Base-by-base conservation (phyloP, 352 stramenopile genomes). In the Pythium brachiatum region DNA sequence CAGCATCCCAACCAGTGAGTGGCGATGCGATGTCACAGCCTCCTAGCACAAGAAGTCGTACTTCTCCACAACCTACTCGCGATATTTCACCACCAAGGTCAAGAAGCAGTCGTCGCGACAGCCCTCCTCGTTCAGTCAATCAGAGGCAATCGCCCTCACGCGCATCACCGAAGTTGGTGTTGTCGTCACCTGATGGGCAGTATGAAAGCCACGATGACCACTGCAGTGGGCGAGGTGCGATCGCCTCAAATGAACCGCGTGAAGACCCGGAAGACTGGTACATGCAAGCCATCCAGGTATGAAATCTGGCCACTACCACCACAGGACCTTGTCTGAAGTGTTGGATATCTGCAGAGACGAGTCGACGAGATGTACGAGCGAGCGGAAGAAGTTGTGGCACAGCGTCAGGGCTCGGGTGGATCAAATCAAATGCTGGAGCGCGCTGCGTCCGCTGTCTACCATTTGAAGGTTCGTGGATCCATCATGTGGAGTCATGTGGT, bases 371-470 rank as follows among this genome's bases (percentile, higher is more conserved):
- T 85, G 65, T 80, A 78, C 53, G 60, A 73, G 29, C 68, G 67
- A 60, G 73, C 73, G 1, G 71, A 74, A 60, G 31, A 48, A 63
- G 23, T 32, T 0, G 50, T 64, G 26, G 32, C 57, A 15, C 74
- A 82, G 46, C 38, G 52, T 4, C 62, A 74, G 7, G 58, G 63
- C 11, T 52, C 62, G 16, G 20, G 4, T 34, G 36, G 34, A 47
- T 25, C 46, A 53, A 54, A 73, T 54, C 75, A 69, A 7, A 66
- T 81, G 20, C 50, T 88, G 3, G 75, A 75, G 43, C 71, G 58
- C 11, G 73, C 79, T 23, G 71, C 75, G 26, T 72, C 52, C 18
- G 74, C 82, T 9, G 77, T 86, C 20, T 82, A 86, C 62, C 75
- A 53, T 46, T 72, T 88, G 54, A 83, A 78, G 75, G 41, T 48